Evolutionary conservation across 805 yeast genomes (phyloP).

Genomic region (Ascoidea asiatica): DNA sequence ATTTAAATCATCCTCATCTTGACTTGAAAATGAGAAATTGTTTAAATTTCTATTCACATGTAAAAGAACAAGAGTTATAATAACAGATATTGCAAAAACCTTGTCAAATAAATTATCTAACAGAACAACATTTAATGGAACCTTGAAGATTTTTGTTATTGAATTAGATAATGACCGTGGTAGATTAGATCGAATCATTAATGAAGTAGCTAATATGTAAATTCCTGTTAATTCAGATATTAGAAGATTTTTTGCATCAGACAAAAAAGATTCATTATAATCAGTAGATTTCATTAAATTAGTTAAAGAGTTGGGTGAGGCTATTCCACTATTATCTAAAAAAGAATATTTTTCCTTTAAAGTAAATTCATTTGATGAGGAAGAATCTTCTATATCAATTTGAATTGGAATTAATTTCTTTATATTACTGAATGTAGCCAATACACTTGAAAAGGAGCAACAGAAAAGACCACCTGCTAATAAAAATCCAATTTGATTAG

Average conservation of each 20-base stretch:
- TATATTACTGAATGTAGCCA: not conserved
- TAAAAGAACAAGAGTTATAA: not conserved
- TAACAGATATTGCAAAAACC: not conserved
- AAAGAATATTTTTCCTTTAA: too few relatives aligned
- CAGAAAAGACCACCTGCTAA: not conserved
- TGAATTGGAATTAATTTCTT: not conserved
- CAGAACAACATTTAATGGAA: not conserved
- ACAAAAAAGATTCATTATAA: not conserved
- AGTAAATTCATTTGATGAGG: not conserved
- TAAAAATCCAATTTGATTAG: not conserved
- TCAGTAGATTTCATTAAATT: not conserved
- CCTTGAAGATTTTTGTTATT: not conserved
- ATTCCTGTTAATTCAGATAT: not conserved
- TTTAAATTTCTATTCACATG: not conserved
- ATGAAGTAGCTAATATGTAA: not conserved
- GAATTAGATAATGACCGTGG: not conserved
- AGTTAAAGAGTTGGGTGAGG: not conserved
- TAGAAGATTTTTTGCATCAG: not conserved
- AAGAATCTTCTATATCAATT: too few relatives aligned
- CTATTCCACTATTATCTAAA: not conserved
- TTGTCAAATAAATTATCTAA: not conserved
- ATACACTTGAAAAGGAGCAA: not conserved
- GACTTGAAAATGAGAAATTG: too few relatives aligned
- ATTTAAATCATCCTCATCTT: too few relatives aligned
- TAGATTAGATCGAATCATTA: not conserved